Conservation (phyloP, 2,329 filamentous ascomycete species). For the Trichophyton schoenleinii region DNA sequence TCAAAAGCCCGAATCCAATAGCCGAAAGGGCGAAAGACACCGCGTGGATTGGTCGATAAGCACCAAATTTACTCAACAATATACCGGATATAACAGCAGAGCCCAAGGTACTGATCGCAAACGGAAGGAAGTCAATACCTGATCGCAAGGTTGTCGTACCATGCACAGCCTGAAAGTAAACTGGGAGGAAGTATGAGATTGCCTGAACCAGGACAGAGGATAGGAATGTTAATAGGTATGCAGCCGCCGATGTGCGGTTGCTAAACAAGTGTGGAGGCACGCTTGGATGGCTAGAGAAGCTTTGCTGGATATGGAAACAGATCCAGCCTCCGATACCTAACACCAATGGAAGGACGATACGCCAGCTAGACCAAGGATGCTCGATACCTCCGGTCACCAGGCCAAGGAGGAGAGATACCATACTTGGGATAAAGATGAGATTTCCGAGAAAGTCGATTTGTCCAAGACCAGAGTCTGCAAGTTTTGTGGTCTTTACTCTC, state of each 20-base stretch:
- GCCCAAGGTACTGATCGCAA: conserved; percentile 12
- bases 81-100: conserved; percentile 18
- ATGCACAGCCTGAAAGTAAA: conserved; percentile 34
- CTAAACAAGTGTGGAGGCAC: conserved; percentile 16
- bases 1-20: conserved; percentile 33
- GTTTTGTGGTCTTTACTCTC: conserved; percentile 23
- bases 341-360: neutral
- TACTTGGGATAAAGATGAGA: neutral
- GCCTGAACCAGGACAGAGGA: neutral
- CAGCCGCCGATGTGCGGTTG: neutral
- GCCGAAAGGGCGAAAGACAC: conserved; percentile 27
- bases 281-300: neutral
- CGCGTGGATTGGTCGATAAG: conserved; percentile 25
- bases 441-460: neutral
- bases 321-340: neutral
- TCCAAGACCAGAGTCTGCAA: conserved; percentile 22
- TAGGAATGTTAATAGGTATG: neutral
- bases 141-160: conserved; percentile 27
- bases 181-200: conserved; percentile 17
- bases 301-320: neutral
- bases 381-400: neutral
- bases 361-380: neutral
- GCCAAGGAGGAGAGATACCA: neutral
- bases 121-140: conserved; percentile 23
- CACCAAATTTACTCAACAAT: conserved; percentile 19